Evolutionary conservation across 1,139 yeast genomes (phyloP), one percentile per base, ranked within the genome.

Genomic region (Debaryomyces sp.): DNA sequence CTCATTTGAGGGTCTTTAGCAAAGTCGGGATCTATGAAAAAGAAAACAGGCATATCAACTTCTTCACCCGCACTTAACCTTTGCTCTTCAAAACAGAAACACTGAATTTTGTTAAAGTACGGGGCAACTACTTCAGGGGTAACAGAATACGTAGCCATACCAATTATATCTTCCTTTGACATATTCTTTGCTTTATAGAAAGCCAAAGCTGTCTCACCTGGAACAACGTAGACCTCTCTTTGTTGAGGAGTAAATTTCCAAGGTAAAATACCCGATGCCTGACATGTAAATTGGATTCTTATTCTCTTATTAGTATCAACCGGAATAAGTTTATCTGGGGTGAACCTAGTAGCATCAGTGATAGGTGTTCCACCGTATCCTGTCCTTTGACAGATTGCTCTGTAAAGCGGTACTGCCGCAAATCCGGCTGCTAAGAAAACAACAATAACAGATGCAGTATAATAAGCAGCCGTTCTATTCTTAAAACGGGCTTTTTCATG

Each of bases 31-130:
- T 95, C 99, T 48, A 95, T 89, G 68, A 95, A 95, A 80, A 95
- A 95, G 72, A 95, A 95, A 15, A 94, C 92, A 0, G 99, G 99
- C 99, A 95, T 94, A 63, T 95, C 99, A 13, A 95, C 96, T 66
- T 94, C 98, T 71, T 95, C 99, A 6, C 98, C 98, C 1, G 97
- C 97, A 49, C 86, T 80, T 55, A 94, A 75, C 66, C 90, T 80
- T 68, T 94, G 99, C 65, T 94, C 99, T 70, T 94, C 99, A 64
- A 95, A 94, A 65, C 99, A 94, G 71, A 94, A 94, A 68, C 99
- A 94, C 66, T 94, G 99, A 61, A 94, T 94, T 69, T 94, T 94
- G 72, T 90, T 89, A 73, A 94, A 94, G 68, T 94, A 95, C 5
- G 91, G 96, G 1, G 98, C 96, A 8, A 95, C 96, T 58, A 89